A percentile compares a stretch with the other conserved stretches of the same genome.
phyloP scores from a whole-genome alignment of 2,329 filamentous ascomycete species.

The Nigrospora oryzae region DNA sequence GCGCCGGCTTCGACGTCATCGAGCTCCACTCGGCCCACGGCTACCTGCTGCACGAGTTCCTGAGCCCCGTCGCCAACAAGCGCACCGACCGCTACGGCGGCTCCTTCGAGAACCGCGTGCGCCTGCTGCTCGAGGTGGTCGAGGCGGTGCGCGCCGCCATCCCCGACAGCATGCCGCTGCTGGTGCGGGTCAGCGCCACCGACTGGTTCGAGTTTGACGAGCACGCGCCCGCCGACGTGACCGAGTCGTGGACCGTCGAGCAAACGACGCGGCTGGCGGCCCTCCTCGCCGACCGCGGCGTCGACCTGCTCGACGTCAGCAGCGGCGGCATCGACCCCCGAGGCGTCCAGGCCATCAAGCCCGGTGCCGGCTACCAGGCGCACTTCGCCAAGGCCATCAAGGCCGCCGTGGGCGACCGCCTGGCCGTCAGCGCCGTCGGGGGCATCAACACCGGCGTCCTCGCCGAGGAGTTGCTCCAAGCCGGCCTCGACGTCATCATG shows the following conservation, averaged over 20 bases:
- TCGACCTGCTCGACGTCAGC: conserved; percentile 64
- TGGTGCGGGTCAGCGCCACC: conserved; percentile 58
- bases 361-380: conserved; percentile 55
- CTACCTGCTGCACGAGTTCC: conserved; percentile 64
- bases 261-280: conserved; percentile 52
- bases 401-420: conserved; percentile 52
- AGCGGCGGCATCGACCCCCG: conserved; percentile 50
- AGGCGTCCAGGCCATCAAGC: conserved; percentile 19
- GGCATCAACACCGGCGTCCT: conserved; percentile 33
- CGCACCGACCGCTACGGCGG: conserved; percentile 62
- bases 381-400: conserved; percentile 59
- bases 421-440: conserved; percentile 46
- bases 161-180: conserved; percentile 55
- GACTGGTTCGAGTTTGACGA: conserved; percentile 58
- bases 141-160: conserved; percentile 53
- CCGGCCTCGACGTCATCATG: conserved; percentile 36
- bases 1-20: conserved; percentile 53
- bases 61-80: conserved; percentile 62
- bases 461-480: conserved; percentile 37
- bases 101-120: conserved; percentile 61
- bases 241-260: conserved; percentile 53
- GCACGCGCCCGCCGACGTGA: conserved; percentile 13
- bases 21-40: conserved; percentile 75
- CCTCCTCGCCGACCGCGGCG: conserved; percentile 50
- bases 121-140: conserved; percentile 60